These are phyloP conservation scores for Orobanche coerulescens DNA, from an alignment of 257 asterid species.

Conservation along the genomic window DNA sequence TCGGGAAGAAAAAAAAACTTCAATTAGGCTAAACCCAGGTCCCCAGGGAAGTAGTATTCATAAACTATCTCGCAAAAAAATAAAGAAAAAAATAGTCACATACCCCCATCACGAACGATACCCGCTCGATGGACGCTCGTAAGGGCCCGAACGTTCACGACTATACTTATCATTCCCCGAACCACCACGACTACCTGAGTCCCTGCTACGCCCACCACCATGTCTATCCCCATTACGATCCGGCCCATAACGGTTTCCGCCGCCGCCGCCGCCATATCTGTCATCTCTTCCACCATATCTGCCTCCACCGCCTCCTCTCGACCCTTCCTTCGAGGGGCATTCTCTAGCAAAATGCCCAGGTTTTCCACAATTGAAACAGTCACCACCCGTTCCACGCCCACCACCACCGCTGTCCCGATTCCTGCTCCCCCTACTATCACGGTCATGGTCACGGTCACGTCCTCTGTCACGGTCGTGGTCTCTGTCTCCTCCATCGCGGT, in stretches of 20 bases:
- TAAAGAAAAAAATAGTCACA: neutral
- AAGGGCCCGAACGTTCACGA: constrained; percentile 91
- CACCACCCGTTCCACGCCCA: constrained; percentile 83
- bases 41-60: no score
- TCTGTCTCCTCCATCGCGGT: constrained; percentile 42
- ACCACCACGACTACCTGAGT: constrained; percentile 63
- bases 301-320: constrained; percentile 41
- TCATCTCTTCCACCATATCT: constrained; percentile 66
- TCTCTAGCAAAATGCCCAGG: constrained; percentile 97
- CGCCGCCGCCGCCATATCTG: constrained; percentile 57
- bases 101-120: constrained; percentile 33
- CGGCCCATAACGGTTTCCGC: constrained; percentile 68
- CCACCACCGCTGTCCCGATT: constrained; percentile 54
- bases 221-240: constrained; percentile 76
- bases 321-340: constrained; percentile 73
- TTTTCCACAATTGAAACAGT: constrained; percentile 87
- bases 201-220: constrained; percentile 52
- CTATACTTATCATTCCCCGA: constrained; percentile 53
- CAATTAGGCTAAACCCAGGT: no score
- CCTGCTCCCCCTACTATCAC: constrained; percentile 37
- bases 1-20: no score
- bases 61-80: neutral
- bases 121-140: constrained; percentile 67
- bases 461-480: constrained; percentile 53
- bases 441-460: constrained; percentile 52